phyloP scores from a whole-genome alignment of 2,329 filamentous ascomycete genomes.

The Trichoderma sp. region DNA sequence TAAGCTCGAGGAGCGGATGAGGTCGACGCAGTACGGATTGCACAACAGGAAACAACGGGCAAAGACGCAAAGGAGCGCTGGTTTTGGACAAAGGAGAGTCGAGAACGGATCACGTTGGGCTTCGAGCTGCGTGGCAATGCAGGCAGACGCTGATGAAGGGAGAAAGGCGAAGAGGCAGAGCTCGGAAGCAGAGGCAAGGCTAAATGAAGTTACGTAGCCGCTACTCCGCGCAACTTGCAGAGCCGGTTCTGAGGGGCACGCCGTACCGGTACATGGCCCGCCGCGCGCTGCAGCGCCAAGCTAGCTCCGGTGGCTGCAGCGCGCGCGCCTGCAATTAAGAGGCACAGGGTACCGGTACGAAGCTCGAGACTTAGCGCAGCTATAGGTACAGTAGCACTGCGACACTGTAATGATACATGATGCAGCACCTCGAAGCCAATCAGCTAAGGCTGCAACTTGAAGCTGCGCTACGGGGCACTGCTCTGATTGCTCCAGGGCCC shows the following conservation, averaged over 20 bases:
- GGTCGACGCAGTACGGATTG: neutral
- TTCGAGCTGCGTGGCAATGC: constrained; percentile 5
- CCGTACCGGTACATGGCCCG: neutral
- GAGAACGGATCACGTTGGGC: constrained; percentile 1
- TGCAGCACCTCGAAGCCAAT: neutral
- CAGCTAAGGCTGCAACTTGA: constrained; percentile 1
- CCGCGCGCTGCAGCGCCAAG: neutral
- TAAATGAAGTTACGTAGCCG: constrained; percentile 11
- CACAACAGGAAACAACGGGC: neutral
- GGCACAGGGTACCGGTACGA: neutral
- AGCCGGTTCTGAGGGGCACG: neutral
- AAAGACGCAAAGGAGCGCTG: neutral
- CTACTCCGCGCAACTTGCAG: neutral
- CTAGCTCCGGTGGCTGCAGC: neutral
- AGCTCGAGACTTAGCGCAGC: neutral
- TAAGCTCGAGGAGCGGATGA: neutral
- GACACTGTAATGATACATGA: neutral
- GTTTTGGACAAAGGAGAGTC: neutral
- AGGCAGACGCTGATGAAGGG: constrained; percentile 18
- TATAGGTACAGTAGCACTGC: neutral
- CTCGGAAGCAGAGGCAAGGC: constrained; percentile 9
- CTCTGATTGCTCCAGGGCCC: constrained; percentile 13
- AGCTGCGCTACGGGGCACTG: neutral
- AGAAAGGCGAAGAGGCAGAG: constrained; percentile 2
- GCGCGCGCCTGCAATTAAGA: neutral